Evolutionary conservation across 805 yeast species (phyloP).

Genomic region (Candida suzukii): DNA sequence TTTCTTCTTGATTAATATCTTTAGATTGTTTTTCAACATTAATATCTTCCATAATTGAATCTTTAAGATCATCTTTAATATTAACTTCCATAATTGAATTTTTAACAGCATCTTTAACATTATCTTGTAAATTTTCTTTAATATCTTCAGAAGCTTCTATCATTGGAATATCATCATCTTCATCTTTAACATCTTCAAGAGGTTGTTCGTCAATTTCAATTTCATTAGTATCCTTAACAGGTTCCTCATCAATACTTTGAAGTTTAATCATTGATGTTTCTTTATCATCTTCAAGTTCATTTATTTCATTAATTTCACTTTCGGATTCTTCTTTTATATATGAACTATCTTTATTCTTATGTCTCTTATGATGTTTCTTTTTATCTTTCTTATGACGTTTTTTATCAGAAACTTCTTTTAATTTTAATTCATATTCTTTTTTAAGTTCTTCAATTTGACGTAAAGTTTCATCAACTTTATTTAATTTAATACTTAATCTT

Average conservation of each 20-base stretch:
- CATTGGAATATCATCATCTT: background rate
- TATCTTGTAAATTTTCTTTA: conserved; percentile 9
- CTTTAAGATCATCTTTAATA: no score
- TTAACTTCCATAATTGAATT: conserved; percentile 7
- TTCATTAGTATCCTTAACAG: no score
- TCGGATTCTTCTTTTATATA: conserved; percentile 1
- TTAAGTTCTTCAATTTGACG: background rate
- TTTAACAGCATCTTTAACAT: conserved; percentile 11
- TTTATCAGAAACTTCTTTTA: background rate
- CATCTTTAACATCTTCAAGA: background rate
- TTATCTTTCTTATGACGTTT: background rate
- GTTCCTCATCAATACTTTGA: no score
- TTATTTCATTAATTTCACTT: background rate
- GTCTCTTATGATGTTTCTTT: background rate
- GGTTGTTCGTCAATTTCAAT: background rate
- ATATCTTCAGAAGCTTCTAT: conserved; percentile 1
- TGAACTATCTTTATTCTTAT: conserved; percentile 2
- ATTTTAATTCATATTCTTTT: background rate
- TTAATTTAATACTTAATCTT: no score
- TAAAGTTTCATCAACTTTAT: background rate
- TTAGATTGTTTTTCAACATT: no score
- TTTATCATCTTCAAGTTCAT: background rate
- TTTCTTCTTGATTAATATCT: no score
- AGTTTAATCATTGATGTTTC: no score
- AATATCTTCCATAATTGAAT: no score